Conservation (phyloP, 2,329 filamentous ascomycete species). For the Fusarium armeniacum region DNA sequence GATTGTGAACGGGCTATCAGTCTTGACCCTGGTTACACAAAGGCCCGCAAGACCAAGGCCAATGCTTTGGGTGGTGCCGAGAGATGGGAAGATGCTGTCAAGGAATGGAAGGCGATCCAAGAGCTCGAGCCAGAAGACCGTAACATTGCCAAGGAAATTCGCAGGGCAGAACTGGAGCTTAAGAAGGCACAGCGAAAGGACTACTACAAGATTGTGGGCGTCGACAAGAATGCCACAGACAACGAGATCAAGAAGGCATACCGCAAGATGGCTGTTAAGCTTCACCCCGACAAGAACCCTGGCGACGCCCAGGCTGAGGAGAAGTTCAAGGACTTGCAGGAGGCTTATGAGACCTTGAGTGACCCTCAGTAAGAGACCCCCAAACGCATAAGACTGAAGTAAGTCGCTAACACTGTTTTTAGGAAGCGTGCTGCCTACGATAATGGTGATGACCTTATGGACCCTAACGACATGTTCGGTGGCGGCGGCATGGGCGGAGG, state of each 20-base stretch:
- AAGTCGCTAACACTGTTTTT: conserved; percentile 54
- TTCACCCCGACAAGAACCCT: conserved; percentile 98
- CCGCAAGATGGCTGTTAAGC: conserved; percentile 90
- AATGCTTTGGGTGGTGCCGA: conserved; percentile 88
- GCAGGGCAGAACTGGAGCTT: conserved; percentile 90
- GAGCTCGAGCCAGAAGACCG: conserved; percentile 88
- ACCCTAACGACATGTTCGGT: conserved; percentile 87
- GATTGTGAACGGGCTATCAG: conserved; percentile 89
- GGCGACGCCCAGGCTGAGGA: conserved; percentile 86
- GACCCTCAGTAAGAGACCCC: conserved; percentile 82
- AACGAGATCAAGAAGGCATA: conserved; percentile 96
- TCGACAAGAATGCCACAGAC: conserved; percentile 88
- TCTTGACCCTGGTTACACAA: conserved; percentile 86
- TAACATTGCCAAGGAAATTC: conserved; percentile 84
- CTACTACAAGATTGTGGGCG: conserved; percentile 96
- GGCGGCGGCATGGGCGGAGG: conserved; percentile 75
- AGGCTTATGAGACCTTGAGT: conserved; percentile 95
- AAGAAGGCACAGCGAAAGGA: conserved; percentile 99
- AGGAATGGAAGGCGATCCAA: conserved; percentile 87
- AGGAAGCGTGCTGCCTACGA: conserved; percentile 93
- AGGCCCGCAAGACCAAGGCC: conserved; percentile 93
- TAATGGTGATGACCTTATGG: conserved; percentile 90
- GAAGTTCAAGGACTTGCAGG: conserved; percentile 97
- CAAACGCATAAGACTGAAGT: neutral
- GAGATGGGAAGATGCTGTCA: conserved; percentile 91